Percentiles rank a stretch among this genome's conserved stretches.
phyloP scores from a whole-genome alignment of 352 stramenopile species.

The Phytopythium chamaehyphon region DNA sequence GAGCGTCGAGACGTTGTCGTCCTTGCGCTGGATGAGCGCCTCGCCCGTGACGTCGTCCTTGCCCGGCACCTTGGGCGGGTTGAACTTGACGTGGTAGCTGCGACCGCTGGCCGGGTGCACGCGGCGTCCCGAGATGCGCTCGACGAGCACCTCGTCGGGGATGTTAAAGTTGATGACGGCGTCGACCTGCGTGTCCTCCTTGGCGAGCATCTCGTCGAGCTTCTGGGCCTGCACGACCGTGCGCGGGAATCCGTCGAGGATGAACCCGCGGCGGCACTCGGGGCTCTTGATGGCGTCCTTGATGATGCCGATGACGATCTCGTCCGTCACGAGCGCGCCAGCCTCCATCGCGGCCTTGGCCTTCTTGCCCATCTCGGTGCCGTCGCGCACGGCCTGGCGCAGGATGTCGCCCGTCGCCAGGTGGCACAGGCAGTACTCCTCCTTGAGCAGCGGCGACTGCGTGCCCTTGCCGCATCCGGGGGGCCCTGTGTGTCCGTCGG shows the following conservation, averaged over 20 bases:
- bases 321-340: slow-evolving; percentile 92
- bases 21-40: slow-evolving; percentile 95
- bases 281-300: slow-evolving; percentile 96
- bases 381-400: slow-evolving; percentile 93
- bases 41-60: slow-evolving; percentile 95
- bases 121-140: slow-evolving; percentile 95
- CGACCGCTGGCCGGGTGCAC: slow-evolving; percentile 94
- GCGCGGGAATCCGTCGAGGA: slow-evolving; percentile 99
- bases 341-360: slow-evolving; percentile 98
- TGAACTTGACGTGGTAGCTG: slow-evolving; percentile 98
- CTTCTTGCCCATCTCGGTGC: slow-evolving; percentile 97
- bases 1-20: slow-evolving; percentile 95
- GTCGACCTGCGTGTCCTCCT: slow-evolving; percentile 86
- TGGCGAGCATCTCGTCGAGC: slow-evolving; percentile 94
- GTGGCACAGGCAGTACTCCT: slow-evolving; percentile 97
- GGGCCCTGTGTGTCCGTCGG: slow-evolving; percentile 45
- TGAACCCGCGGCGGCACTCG: slow-evolving; percentile 98
- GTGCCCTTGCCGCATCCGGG: slow-evolving; percentile 98
- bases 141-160: slow-evolving; percentile 93
- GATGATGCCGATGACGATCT: slow-evolving; percentile 99
- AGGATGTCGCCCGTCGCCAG: slow-evolving; percentile 99
- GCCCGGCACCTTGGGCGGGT: slow-evolving; percentile 88
- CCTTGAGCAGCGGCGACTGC: slow-evolving; percentile 97
- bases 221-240: slow-evolving; percentile 97
- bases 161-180: slow-evolving; percentile 96